Evolutionary conservation across 2,329 filamentous ascomycete species (phyloP), one percentile per base, ranked within the genome.

Genomic region (Botrytis medusae): DNA sequence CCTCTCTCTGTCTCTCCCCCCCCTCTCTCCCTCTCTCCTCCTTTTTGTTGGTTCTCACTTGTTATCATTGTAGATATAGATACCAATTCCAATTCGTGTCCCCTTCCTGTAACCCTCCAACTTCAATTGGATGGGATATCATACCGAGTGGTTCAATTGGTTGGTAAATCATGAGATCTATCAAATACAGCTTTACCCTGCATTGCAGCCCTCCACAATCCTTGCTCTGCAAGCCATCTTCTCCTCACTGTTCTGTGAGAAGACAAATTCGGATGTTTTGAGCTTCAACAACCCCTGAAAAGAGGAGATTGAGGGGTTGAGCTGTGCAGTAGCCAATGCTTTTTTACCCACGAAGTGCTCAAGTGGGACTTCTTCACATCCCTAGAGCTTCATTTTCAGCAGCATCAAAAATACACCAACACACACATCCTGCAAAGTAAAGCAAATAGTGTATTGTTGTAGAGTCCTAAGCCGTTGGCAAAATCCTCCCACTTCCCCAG

Each of bases 191-290:
- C 63, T 37, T 34, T 29, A 71, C 69, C 69, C 63, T 63, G 57
- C 42, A 48, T 48, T 40, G 48, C 51, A 68, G 65, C 65, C 25
- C 25, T 42, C 25, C 20, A 42, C 34, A 54, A 68, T 32, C 65
- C 69, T 62, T 63, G 42, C 34, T 29, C 42, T 71, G 69, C 59
- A 61, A 64, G 69, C 69, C 59, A 64, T 40, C 57, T 71, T 63
- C 69, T 51, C 69, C 69, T 71, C 69, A 71, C 44, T 29, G 16
- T 32, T 32, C 59, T 72, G 48, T 18, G 44, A 57, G 51, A 51
- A 34, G 29, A 60, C 61, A 22, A 20, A 68, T 68, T 8, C 40
- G 51, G 40, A 60, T 29, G 29, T 32, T 42, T 22, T 32, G 62
- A 67, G 70, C 46, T 72, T 46, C n/a, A 54, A 9, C 20, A 22